Evolutionary conservation across 176 grass and related monocot genomes (phyloP), one percentile per base, ranked within the genome.

Genomic region (Melocanna baccifera): DNA sequence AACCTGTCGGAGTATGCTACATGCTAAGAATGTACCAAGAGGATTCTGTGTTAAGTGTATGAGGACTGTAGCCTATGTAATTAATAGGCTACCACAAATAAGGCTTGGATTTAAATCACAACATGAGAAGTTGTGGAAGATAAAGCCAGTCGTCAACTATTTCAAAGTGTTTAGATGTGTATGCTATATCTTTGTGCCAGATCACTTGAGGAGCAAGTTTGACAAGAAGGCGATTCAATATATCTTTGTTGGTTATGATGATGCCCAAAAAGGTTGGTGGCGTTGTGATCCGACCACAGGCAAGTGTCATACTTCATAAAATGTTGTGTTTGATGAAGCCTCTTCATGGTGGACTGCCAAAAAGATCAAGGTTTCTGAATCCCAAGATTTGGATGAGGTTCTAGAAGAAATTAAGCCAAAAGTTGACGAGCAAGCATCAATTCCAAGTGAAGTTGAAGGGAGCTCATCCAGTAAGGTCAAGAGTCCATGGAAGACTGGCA

Each of bases 211-310:
- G 16, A 52, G 50, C 50, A 59, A 53, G 14, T 74, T 74, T 5
- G 47, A 53, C 12, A 64, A 82, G 45, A 86, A 86, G 36, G 59
- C 39, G 0, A 69, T 90, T 6, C 0, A 15, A 9, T 86, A 76
- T 14, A 86, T 89, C 61, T 81, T 89, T 16, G 12, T 85, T 1
- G 57, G 58, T 9, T 81, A 89, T 53, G 76, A 85, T 62, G 47
- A 81, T 61, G 25, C 22, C 25, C 6, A 22, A 75, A 80, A 89
- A 57, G 42, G 62, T 22, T 74, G 28, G 26, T 55, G 26, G 9
- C 55, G 15, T 32, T 64, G 75, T 69, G 52, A 86, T 80, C 65
- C 53, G 20, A 62, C 67, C 71, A 80, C 2, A 25, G 6, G 56
- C 2, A 8, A 59, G 6, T 59, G 56, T 6, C 7, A 59, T 7